phyloP scores from a whole-genome alignment of 2,329 filamentous ascomycete genomes.

The Phoma sp. region DNA sequence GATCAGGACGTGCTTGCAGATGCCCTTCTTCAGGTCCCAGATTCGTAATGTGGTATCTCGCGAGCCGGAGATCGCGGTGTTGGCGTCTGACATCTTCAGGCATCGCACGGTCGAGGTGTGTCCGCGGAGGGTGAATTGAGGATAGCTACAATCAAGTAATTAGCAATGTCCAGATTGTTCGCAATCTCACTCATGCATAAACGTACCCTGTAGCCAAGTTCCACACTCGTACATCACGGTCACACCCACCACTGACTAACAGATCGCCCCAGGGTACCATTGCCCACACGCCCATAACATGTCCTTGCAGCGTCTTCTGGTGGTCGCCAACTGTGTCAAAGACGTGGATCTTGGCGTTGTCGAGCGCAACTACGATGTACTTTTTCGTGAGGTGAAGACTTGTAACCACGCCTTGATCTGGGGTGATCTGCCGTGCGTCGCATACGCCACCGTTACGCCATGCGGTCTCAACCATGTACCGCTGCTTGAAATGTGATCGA shows the following conservation, averaged over 20 bases:
- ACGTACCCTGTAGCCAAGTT: conserved; percentile 88
- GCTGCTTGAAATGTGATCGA: conserved; percentile 96
- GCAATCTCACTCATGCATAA: background rate
- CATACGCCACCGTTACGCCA: conserved; percentile 92
- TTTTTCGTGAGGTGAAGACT: conserved; percentile 92
- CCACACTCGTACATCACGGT: conserved; percentile 96
- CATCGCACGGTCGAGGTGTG: conserved; percentile 97
- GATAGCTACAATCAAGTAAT: conserved; percentile 26
- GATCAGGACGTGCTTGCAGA: conserved; percentile 89
- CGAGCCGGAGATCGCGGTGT: conserved; percentile 95
- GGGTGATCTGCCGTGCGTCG: conserved; percentile 86
- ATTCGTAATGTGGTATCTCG: conserved; percentile 92
- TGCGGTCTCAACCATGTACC: conserved; percentile 95
- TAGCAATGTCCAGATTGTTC: conserved; percentile 16
- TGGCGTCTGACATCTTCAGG: conserved; percentile 94
- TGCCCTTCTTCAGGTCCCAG: conserved; percentile 89
- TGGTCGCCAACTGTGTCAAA: conserved; percentile 91
- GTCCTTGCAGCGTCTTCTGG: conserved; percentile 87
- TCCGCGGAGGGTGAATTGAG: conserved; percentile 74
- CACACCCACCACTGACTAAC: conserved; percentile 93
- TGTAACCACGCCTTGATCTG: conserved; percentile 95
- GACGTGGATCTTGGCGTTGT: conserved; percentile 98
- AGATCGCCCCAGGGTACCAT: conserved; percentile 99
- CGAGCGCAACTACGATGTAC: conserved; percentile 96
- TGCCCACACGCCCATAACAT: conserved; percentile 99